Evolutionary conservation across 805 yeast genomes (phyloP).

Genomic region (Grigorovia yakushimaensis): DNA sequence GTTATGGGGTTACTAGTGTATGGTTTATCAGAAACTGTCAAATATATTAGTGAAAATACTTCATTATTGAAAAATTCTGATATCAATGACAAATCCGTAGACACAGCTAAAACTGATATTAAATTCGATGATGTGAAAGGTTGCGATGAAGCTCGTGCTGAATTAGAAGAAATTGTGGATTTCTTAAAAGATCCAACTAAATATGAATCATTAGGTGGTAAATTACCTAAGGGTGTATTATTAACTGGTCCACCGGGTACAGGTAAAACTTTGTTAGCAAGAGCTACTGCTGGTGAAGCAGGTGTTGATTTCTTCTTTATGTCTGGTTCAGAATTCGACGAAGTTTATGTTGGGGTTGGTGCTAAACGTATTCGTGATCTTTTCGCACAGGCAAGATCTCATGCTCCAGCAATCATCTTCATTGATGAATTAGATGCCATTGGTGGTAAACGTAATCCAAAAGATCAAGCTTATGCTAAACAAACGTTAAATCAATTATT

Average conservation of each 20-base stretch:
- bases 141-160: conserved; percentile 96
- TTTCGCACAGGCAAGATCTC: conserved; percentile 84
- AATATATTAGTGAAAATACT: conserved; percentile 74
- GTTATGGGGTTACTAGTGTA: conserved; percentile 74
- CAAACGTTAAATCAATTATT: conserved; percentile 93
- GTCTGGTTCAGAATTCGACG: conserved; percentile 98
- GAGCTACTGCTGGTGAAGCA: conserved; percentile 99
- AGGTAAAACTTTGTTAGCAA: conserved; percentile 90
- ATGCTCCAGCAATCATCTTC: conserved; percentile 94
- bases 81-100: conserved; percentile 67
- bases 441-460: conserved; percentile 96
- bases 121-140: conserved; percentile 92
- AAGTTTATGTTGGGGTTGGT: conserved; percentile 97
- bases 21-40: conserved; percentile 70
- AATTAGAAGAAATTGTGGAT: conserved; percentile 95
- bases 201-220: conserved; percentile 95
- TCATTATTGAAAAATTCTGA: conserved; percentile 54
- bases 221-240: conserved; percentile 92
- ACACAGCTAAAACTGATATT: conserved; percentile 76
- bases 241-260: conserved; percentile 99
- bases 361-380: conserved; percentile 95
- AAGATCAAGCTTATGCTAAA: conserved; percentile 95
- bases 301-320: conserved; percentile 97
- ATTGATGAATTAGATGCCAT: conserved; percentile 98
- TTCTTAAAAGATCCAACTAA: conserved; percentile 92